phyloP scores from a whole-genome alignment of 2,329 filamentous ascomycete species.

The Dothideomycetes sp. region DNA sequence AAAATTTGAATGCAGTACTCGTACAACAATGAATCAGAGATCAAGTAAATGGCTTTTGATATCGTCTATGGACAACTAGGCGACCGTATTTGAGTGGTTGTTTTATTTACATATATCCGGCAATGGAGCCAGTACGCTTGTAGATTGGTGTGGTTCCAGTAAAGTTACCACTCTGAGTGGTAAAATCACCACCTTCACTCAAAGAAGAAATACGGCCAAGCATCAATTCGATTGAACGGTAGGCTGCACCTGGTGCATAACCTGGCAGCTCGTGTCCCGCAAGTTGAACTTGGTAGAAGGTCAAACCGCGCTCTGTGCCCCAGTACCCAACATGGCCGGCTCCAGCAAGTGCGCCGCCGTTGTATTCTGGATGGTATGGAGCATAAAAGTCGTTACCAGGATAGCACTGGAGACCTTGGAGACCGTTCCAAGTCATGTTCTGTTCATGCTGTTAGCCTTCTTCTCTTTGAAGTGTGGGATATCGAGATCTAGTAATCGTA shows the following conservation, averaged over 20 bases:
- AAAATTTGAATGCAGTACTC: too few relatives aligned
- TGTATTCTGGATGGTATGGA: constrained; percentile 17
- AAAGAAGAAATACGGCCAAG: constrained; percentile 59
- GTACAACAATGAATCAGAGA: too few relatives aligned
- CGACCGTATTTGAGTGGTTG: too few relatives aligned
- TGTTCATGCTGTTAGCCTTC: neutral
- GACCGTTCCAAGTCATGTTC: constrained; percentile 26
- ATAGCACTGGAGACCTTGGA: constrained; percentile 21
- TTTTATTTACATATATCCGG: too few relatives aligned
- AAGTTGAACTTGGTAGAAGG: constrained; percentile 21
- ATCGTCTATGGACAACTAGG: too few relatives aligned
- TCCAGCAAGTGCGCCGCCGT: constrained; percentile 12
- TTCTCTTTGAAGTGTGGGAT: too few relatives aligned
- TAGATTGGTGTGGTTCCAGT: constrained; percentile 14
- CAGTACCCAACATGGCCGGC: constrained; percentile 20
- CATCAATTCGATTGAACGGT: constrained; percentile 65
- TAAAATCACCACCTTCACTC: constrained; percentile 28
- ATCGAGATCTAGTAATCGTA: neutral
- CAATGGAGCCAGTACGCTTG: too few relatives aligned
- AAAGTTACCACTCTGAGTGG: constrained; percentile 27
- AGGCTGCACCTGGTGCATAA: constrained; percentile 41
- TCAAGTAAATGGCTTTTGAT: too few relatives aligned
- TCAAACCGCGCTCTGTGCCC: constrained; percentile 22
- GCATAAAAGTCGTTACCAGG: constrained; percentile 20
- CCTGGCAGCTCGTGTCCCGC: constrained; percentile 20